These are phyloP conservation scores for Serendipita sp. DNA, from an alignment of 768 basidiomycete species.

Conservation along the genomic window DNA sequence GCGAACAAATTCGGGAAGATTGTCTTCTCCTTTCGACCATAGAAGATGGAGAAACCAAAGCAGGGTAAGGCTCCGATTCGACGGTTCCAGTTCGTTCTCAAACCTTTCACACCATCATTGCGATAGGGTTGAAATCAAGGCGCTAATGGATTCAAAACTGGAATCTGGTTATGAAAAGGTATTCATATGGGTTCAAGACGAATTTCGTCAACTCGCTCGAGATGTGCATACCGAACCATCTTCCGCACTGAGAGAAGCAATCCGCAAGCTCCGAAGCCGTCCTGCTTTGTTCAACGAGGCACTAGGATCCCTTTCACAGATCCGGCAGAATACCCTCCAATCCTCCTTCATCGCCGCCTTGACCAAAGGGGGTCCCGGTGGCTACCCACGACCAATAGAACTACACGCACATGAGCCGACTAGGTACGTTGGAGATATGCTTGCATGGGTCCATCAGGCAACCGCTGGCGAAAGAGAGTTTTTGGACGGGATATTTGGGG, in stretches of 20 bases:
- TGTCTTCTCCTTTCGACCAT: conserved; percentile 78
- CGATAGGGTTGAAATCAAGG: conserved; percentile 73
- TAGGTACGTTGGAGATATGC: conserved; percentile 94
- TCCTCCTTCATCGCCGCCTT: conserved; percentile 74
- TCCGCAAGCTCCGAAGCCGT: conserved; percentile 55
- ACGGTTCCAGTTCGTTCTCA: not conserved
- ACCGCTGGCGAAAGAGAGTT: conserved; percentile 93
- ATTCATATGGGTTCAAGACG: conserved; percentile 66
- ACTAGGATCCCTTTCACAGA: conserved; percentile 57
- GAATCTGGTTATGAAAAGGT: conserved; percentile 87
- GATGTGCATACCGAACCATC: conserved; percentile 60
- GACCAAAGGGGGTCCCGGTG: conserved; percentile 74
- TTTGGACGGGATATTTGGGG: conserved; percentile 68
- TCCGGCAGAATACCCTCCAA: conserved; percentile 65
- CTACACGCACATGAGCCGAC: conserved; percentile 95
- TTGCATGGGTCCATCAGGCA: conserved; percentile 94
- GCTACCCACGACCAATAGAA: conserved; percentile 83
- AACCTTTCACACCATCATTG: not conserved
- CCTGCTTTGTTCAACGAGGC: conserved; percentile 59
- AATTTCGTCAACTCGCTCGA: conserved; percentile 64
- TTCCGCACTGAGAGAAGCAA: conserved; percentile 48
- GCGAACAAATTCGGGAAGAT: conserved; percentile 65
- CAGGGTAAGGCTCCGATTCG: conserved; percentile 36
- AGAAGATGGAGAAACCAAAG: conserved; percentile 60
- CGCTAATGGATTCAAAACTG: conserved; percentile 59